Base-by-base conservation (phyloP, 2,329 filamentous ascomycete species). In the Aspergillus pseudoviridinutans region DNA sequence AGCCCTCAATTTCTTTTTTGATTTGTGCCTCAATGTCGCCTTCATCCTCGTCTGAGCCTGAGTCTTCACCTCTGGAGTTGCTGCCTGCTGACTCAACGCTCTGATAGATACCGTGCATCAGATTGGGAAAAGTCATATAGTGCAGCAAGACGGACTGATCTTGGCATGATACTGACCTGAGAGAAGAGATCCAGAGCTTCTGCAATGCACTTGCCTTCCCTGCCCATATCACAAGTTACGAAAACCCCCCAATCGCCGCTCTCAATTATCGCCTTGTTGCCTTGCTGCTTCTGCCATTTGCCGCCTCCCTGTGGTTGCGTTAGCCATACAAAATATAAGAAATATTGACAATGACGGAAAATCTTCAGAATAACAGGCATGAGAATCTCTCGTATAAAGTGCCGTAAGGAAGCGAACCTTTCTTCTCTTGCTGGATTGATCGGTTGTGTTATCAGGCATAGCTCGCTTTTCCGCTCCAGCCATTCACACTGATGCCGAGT, bases 21-120 rank as follows among this genome's bases (percentile, higher is more conserved):
- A 87, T 86, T 61, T 84, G 82, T 29, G 79, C 80, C 71, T 87
- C 84, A 61, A 87, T 86, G 65, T 84, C 83, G 55, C 74, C 75
- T 47, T 47, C 44, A 58, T 76, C 76, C n/a, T 73, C 73, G 50
- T 61, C 64, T 4, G 67, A 71, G 28, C 63, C 66, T 47, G 66
- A 66, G 60, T 73, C 67, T 61, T 65, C 58, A 58, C 69, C 56
- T 27, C 67, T 60, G 41, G 66, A 58, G 14, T 62, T 61, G 25
- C 60, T 55, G 25, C 58, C 56, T 51, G 58, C 46, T 46, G 42
- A 28, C 53, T 65, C 65, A 20, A 66, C 57, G 29, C 57, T 58
- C 66, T 68, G 54, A 24, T 44, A 12, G 38, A 57, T 25, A 42
- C 1, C 12, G 51, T 57, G 41, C 25, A 47, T 63, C 46, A 54